A percentile compares a stretch with the other conserved stretches of the same genome.
Evolutionary conservation across 2,329 filamentous ascomycete genomes (phyloP).

Genomic region (Sarocladiaceae sp.): DNA sequence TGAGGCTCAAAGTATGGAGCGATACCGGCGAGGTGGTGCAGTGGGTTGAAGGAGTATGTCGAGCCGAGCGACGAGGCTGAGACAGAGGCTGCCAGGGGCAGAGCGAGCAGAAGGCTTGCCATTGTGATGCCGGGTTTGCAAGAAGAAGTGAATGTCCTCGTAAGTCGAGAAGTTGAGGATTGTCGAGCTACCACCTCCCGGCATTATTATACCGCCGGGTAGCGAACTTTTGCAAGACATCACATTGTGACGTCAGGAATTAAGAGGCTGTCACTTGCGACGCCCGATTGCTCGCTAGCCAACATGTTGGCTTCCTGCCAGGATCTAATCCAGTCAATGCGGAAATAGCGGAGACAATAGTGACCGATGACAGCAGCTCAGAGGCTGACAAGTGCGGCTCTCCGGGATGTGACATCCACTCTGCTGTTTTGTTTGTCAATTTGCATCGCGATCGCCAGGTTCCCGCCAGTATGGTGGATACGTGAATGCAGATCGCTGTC

Average conservation of each 20-base stretch:
- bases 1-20: constrained; percentile 54
- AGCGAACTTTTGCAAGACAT: not conserved
- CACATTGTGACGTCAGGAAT: constrained; percentile 1
- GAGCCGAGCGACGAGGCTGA: constrained; percentile 34
- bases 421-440: not conserved
- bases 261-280: not conserved
- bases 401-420: too few species aligned
- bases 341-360: constrained; percentile 6
- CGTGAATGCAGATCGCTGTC: not conserved
- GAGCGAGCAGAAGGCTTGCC: constrained; percentile 1
- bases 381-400: too few species aligned
- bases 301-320: not conserved
- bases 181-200: not conserved
- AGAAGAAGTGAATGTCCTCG: not conserved
- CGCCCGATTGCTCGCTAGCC: not conserved
- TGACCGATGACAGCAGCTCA: not conserved
- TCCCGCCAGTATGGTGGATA: not conserved
- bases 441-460: constrained; percentile 8
- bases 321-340: not conserved
- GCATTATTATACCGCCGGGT: not conserved
- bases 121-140: not conserved
- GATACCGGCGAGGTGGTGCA: constrained; percentile 52
- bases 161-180: not conserved
- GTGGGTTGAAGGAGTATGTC: constrained; percentile 46
- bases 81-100: constrained; percentile 11